A percentile compares a stretch with the other conserved stretches of the same genome.
Conservation (phyloP, 495 filamentous ascomycete species). For the Recurvomyces mirabilis region DNA sequence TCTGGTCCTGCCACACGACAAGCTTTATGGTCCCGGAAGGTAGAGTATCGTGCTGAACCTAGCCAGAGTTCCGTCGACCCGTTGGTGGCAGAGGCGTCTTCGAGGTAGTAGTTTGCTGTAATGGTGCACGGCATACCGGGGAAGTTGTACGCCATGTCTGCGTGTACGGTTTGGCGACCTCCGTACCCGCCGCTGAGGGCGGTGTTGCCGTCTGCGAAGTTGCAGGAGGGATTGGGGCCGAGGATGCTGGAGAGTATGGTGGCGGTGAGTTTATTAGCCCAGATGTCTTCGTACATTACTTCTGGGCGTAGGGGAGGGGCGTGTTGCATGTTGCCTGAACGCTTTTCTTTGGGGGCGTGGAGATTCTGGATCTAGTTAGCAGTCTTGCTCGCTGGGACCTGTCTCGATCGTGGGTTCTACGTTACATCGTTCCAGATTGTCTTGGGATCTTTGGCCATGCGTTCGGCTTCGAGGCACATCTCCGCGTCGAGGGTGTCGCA, state of each 20-base stretch:
- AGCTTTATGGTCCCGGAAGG: neutral
- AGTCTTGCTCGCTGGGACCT: no score
- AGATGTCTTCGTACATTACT: neutral
- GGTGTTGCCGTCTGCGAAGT: neutral
- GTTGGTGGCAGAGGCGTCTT: neutral
- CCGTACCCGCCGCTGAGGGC: neutral
- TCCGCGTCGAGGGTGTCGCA: neutral
- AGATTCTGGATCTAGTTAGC: neutral
- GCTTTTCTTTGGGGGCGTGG: neutral
- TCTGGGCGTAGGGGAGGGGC: neutral
- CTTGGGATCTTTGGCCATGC: neutral
- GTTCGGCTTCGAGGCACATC: neutral
- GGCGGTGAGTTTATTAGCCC: neutral
- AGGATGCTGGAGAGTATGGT: neutral
- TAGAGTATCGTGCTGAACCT: neutral
- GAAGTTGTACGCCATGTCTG: neutral
- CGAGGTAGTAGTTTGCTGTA: neutral
- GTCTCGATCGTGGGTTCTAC: neutral
- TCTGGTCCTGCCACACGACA: neutral
- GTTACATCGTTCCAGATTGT: neutral
- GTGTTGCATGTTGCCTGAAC: neutral
- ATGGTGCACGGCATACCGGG: neutral
- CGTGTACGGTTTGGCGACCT: neutral
- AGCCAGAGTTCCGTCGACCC: neutral
- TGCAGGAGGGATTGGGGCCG: neutral